Evolutionary conservation across 2,329 filamentous ascomycete genomes (phyloP).

Genomic region (Cercospora sp.): DNA sequence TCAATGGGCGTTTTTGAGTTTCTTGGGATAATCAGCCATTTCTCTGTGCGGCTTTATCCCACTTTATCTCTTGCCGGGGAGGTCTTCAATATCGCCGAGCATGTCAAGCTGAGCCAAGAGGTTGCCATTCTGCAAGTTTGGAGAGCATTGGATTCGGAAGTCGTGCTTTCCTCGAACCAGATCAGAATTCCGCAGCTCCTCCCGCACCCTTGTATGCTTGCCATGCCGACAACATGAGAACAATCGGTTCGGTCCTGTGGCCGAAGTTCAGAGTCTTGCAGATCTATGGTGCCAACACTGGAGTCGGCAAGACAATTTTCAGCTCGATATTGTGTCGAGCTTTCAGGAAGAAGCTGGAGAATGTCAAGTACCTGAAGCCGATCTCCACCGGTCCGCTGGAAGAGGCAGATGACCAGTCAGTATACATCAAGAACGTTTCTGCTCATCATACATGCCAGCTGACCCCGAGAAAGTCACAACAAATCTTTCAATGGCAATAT

Average conservation of each 20-base stretch:
- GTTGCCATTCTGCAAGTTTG: background rate
- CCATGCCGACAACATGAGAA: slow-evolving; percentile 42
- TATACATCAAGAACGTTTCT: background rate
- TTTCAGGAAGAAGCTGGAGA: slow-evolving; percentile 52
- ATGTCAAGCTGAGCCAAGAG: background rate
- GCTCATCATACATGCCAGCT: background rate
- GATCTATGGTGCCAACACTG: slow-evolving; percentile 80
- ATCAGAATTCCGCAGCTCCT: background rate
- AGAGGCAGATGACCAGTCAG: slow-evolving; percentile 70
- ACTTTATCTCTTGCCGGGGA: background rate
- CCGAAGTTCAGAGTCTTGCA: slow-evolving; percentile 69
- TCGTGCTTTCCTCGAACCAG: background rate
- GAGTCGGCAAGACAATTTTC: slow-evolving; percentile 81
- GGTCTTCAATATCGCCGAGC: background rate
- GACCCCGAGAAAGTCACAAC: slow-evolving; percentile 5
- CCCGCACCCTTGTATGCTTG: background rate
- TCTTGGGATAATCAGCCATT: background rate
- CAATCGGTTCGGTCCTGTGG: slow-evolving; percentile 64
- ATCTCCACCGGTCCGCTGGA: slow-evolving; percentile 72
- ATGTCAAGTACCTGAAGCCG: slow-evolving; percentile 72
- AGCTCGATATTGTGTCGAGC: slow-evolving; percentile 71
- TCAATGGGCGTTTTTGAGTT: slow-evolving; percentile 17
- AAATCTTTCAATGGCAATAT: slow-evolving; percentile 36
- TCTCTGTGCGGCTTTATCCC: background rate
- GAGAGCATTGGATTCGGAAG: background rate